Evolutionary conservation across 2,329 filamentous ascomycete species (phyloP).

Genomic region (Nectriaceae sp.): DNA sequence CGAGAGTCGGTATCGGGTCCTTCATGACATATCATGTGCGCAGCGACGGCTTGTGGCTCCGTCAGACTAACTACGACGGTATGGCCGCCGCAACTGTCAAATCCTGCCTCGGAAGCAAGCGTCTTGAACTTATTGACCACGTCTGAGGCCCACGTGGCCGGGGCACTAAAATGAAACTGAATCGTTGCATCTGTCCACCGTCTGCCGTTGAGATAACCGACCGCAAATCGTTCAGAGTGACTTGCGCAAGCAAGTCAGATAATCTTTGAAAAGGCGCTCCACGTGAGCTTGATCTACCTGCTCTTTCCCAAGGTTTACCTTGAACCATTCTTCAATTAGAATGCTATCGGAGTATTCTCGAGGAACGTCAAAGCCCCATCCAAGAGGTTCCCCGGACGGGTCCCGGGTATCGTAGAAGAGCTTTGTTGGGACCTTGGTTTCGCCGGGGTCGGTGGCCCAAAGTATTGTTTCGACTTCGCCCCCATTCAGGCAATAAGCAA

Average conservation of each 20-base stretch:
- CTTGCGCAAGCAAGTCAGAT: background rate
- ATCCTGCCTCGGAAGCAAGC: background rate
- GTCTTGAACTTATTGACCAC: background rate
- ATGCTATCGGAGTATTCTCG: too few species aligned
- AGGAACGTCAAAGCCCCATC: background rate
- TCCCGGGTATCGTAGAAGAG: background rate
- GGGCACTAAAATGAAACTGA: background rate
- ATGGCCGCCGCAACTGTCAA: background rate
- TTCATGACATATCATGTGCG: too few species aligned
- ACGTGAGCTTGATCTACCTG: background rate
- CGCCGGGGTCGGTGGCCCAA: background rate
- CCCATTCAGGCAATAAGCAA: background rate
- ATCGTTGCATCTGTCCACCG: background rate
- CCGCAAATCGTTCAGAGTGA: background rate
- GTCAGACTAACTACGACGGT: background rate
- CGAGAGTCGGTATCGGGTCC: too few species aligned
- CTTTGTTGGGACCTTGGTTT: background rate
- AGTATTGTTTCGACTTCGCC: background rate
- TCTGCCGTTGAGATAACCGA: background rate
- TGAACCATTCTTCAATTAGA: background rate
- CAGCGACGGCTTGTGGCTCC: background rate
- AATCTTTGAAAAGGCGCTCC: background rate
- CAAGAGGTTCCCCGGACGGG: background rate
- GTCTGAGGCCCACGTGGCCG: background rate
- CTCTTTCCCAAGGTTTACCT: background rate